phyloP scores from a whole-genome alignment of 2,329 filamentous ascomycete species.

The Alternaria gaisen region DNA sequence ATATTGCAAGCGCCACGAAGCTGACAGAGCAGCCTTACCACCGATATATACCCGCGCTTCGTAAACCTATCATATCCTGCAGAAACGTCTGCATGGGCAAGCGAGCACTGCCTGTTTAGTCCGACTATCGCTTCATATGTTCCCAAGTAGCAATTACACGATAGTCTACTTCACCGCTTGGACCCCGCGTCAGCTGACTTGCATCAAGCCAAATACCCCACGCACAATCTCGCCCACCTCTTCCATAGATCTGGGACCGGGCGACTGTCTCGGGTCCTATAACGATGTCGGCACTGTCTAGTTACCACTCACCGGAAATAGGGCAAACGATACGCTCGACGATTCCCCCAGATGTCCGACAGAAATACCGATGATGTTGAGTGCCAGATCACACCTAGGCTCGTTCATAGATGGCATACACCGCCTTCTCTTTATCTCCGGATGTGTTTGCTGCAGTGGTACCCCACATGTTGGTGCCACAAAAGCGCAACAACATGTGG shows the following conservation, averaged over 20 bases:
- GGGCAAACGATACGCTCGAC: background rate
- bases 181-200: constrained; percentile 17
- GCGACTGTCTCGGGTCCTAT: constrained; percentile 1
- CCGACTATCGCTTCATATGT: constrained; percentile 1
- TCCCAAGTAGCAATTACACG: background rate
- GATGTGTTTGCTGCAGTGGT: background rate
- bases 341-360: background rate
- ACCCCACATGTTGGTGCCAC: background rate
- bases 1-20: background rate
- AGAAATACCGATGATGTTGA: background rate
- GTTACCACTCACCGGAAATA: constrained; percentile 20
- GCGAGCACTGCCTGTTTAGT: background rate
- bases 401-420: background rate
- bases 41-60: constrained; percentile 1
- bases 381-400: background rate
- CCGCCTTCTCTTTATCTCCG: background rate
- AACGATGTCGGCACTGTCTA: background rate
- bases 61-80: background rate
- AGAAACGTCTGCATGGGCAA: background rate
- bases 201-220: constrained; percentile 5
- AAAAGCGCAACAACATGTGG: background rate
- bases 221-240: background rate
- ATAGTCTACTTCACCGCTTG: constrained; percentile 1
- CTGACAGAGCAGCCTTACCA: constrained; percentile 14
- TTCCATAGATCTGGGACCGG: background rate